phyloP scores from a whole-genome alignment of 805 yeast genomes.

The Suhomyces kilbournensis region DNA sequence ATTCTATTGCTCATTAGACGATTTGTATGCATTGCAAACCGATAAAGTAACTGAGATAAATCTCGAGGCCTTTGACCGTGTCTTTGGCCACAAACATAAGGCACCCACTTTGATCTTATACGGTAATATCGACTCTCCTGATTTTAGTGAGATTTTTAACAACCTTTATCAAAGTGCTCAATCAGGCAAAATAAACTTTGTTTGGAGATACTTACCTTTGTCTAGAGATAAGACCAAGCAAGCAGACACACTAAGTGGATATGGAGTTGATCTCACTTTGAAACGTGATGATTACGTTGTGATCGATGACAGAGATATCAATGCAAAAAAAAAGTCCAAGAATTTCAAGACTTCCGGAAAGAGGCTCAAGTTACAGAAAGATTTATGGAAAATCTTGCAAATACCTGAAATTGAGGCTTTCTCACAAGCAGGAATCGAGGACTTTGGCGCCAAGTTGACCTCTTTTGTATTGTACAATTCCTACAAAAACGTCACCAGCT shows the following conservation, averaged over 20 bases:
- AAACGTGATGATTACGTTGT: constrained; percentile 67
- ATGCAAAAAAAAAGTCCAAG: constrained; percentile 18
- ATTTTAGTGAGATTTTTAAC: constrained; percentile 55
- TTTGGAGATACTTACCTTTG: constrained; percentile 69
- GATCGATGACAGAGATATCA: constrained; percentile 54
- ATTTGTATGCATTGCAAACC: constrained; percentile 75
- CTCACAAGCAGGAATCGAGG: constrained; percentile 26
- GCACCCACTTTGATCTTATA: constrained; percentile 63
- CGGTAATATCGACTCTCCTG: constrained; percentile 54
- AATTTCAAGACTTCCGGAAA: constrained; percentile 18
- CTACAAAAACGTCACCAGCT: constrained; percentile 16
- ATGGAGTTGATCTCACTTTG: constrained; percentile 61
- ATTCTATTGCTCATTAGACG: constrained; percentile 64
- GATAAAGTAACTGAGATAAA: constrained; percentile 26
- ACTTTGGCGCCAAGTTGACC: constrained; percentile 41
- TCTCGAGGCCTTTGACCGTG: constrained; percentile 54
- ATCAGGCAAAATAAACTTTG: constrained; percentile 65
- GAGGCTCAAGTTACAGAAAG: constrained; percentile 18
- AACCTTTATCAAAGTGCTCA: constrained; percentile 58
- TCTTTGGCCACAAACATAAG: constrained; percentile 49
- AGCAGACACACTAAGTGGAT: constrained; percentile 45
- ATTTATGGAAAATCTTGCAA: constrained; percentile 12
- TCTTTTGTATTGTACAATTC: constrained; percentile 32
- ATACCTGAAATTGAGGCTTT: constrained; percentile 26
- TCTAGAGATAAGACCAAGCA: neutral